Percentiles rank a stretch among this genome's conserved stretches.
phyloP scores from a whole-genome alignment of 2,329 filamentous ascomycete species.

The Epichloe gansuensis region DNA sequence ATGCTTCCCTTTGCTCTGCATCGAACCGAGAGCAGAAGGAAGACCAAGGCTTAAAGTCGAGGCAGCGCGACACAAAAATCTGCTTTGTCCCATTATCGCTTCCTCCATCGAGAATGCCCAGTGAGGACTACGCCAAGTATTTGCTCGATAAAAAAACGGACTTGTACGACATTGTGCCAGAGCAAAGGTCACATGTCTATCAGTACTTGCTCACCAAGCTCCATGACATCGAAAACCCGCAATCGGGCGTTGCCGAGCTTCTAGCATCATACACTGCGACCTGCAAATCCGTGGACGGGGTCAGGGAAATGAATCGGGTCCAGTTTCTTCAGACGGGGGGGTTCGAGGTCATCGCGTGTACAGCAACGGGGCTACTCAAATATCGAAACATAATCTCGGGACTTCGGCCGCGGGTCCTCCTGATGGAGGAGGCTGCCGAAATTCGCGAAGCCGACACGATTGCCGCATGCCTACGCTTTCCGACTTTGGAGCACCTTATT shows the following conservation, averaged over 20 bases:
- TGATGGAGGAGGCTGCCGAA: slow-evolving; percentile 74
- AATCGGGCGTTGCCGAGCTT: slow-evolving; percentile 17
- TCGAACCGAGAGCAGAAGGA: background rate
- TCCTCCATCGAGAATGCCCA: background rate
- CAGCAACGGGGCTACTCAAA: slow-evolving; percentile 70
- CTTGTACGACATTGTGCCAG: slow-evolving; percentile 3
- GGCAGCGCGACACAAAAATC: slow-evolving; percentile 24
- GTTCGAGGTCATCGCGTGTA: slow-evolving; percentile 48
- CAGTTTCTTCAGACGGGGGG: slow-evolving; percentile 21
- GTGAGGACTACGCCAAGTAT: background rate
- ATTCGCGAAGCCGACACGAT: slow-evolving; percentile 51
- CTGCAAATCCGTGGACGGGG: slow-evolving; percentile 40
- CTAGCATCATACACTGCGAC: slow-evolving; percentile 36
- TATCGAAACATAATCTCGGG: slow-evolving; percentile 58
- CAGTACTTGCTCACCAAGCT: slow-evolving; percentile 1
- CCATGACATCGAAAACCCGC: background rate
- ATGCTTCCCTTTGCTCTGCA: background rate
- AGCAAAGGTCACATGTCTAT: slow-evolving; percentile 1
- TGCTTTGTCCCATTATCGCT: background rate
- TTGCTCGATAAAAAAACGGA: background rate
- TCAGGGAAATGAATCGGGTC: slow-evolving; percentile 45
- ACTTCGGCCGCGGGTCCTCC: slow-evolving; percentile 51
- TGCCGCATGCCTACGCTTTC: slow-evolving; percentile 32
- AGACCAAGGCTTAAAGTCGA: background rate
- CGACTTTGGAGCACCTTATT: slow-evolving; percentile 39